Evolutionary conservation across 345 rosid genomes (phyloP).

Genomic region (Aethionema arabicum): DNA sequence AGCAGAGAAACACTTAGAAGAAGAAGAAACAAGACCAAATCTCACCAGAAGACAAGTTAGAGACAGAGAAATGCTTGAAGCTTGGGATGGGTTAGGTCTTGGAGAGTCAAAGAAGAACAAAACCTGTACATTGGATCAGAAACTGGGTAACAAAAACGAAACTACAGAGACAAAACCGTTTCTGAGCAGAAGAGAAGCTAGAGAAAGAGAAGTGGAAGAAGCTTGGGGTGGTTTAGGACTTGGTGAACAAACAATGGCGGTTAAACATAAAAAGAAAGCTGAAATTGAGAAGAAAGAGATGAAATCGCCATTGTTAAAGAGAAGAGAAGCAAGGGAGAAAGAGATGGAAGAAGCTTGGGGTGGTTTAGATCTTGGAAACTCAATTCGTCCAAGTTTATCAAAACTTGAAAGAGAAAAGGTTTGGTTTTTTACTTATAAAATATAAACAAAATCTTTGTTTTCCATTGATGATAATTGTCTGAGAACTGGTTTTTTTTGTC

Average conservation of each 20-base stretch:
- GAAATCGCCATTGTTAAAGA: conserved; percentile 25
- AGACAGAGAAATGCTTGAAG: conserved; percentile 75
- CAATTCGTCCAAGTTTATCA: conserved; percentile 63
- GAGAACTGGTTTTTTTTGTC: conserved; percentile 14
- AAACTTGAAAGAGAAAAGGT: conserved; percentile 88
- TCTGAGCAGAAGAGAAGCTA: conserved; percentile 53
- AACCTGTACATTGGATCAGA: conserved; percentile 62
- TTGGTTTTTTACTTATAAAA: conserved; percentile 21
- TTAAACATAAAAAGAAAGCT: conserved; percentile 41
- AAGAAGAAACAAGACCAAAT: conserved; percentile 37
- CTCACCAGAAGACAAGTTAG: conserved; percentile 59
- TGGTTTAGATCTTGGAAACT: conserved; percentile 80
- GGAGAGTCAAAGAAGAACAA: conserved; percentile 55
- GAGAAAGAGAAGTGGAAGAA: conserved; percentile 77
- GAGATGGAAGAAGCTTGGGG: conserved; percentile 93
- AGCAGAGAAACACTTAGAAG: conserved; percentile 36
- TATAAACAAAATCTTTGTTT: neutral
- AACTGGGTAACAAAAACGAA: conserved; percentile 54
- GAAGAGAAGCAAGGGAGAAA: conserved; percentile 64
- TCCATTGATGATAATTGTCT: neutral
- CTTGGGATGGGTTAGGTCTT: conserved; percentile 90
- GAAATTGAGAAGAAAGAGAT: conserved; percentile 57
- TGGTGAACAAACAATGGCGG: conserved; percentile 47
- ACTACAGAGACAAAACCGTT: conserved; percentile 30
- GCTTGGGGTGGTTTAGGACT: conserved; percentile 92